phyloP scores from a whole-genome alignment of 768 basidiomycete species.

The Boletellus ananiceps region DNA sequence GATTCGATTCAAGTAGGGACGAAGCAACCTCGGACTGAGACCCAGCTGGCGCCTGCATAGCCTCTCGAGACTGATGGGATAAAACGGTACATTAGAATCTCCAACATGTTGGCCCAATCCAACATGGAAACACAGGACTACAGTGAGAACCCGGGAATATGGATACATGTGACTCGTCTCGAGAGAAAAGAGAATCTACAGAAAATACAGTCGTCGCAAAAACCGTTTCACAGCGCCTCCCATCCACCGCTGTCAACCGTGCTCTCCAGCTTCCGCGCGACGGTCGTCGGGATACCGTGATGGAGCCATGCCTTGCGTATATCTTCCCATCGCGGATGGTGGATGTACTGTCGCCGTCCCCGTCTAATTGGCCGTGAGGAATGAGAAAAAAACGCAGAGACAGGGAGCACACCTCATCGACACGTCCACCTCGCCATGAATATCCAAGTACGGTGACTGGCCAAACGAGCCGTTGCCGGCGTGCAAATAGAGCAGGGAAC shows the following conservation, averaged over 20 bases:
- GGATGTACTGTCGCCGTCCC: conserved; percentile 84
- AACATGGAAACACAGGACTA: no score
- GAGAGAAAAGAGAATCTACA: no score
- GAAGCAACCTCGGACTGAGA: no score
- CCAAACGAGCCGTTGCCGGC: conserved; percentile 86
- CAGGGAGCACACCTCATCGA: conserved; percentile 69
- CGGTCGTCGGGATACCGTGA: conserved; percentile 84
- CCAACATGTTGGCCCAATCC: no score
- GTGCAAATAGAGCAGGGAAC: conserved; percentile 84
- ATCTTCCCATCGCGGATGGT: conserved; percentile 85
- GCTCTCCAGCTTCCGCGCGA: conserved; percentile 85
- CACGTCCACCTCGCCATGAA: conserved; percentile 89
- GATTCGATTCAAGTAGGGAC: no score
- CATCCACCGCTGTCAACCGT: conserved; percentile 90
- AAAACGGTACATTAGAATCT: no score
- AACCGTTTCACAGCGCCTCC: conserved; percentile 60
- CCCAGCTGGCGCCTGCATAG: no score
- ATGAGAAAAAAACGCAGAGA: neutral
- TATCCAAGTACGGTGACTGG: conserved; percentile 87
- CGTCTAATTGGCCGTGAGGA: conserved; percentile 44
- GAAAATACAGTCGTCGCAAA: no score
- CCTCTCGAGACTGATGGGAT: no score
- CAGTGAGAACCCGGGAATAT: no score
- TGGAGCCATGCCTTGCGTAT: conserved; percentile 86
- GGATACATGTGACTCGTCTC: no score